Evolutionary conservation across 768 basidiomycete genomes (phyloP).

Genomic region (Fistulinella prunicolor): DNA sequence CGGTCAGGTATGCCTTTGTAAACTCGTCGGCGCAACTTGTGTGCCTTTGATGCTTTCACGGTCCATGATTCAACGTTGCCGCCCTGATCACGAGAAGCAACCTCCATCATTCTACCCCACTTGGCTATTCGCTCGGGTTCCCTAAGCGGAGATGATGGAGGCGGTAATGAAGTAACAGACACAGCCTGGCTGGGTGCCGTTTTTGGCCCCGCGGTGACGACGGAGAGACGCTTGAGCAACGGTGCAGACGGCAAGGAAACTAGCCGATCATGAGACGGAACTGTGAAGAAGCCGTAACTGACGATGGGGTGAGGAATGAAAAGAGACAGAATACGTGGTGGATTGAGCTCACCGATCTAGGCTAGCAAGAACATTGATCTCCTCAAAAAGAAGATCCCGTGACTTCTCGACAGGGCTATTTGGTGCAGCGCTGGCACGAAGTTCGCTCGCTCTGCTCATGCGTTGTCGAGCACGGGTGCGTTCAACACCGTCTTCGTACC

Average conservation of each 20-base stretch:
- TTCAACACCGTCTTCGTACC: constrained; percentile 91
- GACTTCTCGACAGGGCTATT: constrained; percentile 59
- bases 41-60: constrained; percentile 60
- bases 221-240: constrained; percentile 54
- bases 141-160: constrained; percentile 46
- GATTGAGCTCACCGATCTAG: constrained; percentile 75
- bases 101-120: constrained; percentile 89
- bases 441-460: constrained; percentile 53
- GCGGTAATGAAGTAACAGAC: constrained; percentile 47
- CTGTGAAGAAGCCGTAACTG: constrained; percentile 91
- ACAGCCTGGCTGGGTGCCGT: constrained; percentile 45
- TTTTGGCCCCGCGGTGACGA: constrained; percentile 43
- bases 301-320: constrained; percentile 11
- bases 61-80: constrained; percentile 76
- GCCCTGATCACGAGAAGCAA: constrained; percentile 65
- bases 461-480: constrained; percentile 77
- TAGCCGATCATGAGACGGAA: constrained; percentile 81
- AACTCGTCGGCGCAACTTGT: constrained; percentile 68
- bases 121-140: constrained; percentile 81
- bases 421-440: constrained; percentile 53
- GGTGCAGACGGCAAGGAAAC: constrained; percentile 66
- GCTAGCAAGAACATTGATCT: constrained; percentile 65
- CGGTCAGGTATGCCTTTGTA: constrained; percentile 98
- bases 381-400: constrained; percentile 66
- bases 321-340: not conserved